Evolutionary conservation across 495 filamentous ascomycete species (phyloP), one percentile per base, ranked within the genome.

Genomic region (Cercophora scortea): DNA sequence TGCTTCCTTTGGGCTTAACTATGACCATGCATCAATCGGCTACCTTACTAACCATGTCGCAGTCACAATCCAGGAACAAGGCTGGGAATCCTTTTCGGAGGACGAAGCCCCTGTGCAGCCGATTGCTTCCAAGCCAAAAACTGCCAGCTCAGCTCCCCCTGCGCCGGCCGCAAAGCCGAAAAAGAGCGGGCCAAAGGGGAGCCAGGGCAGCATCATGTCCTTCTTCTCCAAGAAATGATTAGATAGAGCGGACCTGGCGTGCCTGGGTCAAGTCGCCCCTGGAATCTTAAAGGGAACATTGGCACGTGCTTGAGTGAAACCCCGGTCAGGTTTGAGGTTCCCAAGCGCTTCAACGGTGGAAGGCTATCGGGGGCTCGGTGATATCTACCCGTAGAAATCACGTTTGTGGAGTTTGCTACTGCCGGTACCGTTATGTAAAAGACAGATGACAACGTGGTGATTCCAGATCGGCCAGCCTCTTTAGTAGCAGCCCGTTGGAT

Each of bases 61-160:
- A 94, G 93, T 96, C n/a, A 97, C 92, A 11, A 86, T 84, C 58
- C 86, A 92, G 61, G 92, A 96, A 62, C 72, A 81, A 1, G 83
- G 78, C 2, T 98, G 93, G 93, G 93, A 97, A 66, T 95, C 89
- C 5, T 96, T 93, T 73, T 95, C 89, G 3, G 90, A 94, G 62
- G 93, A 96, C 56, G 88, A 90, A 46, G 76, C 78, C 41, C 75
- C 78, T 18, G 25, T 25, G 25, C 25, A 25, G 25, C 66, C 77
- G 10, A 69, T 70, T 72, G 39, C 81, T 25, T 2, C 5, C 84
- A 57, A 86, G 54, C 64, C 12, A 51, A 34, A 54, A 42, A 34
- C 51, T 38, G 36, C 8, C 10, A 38, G 7, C 36, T 10, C 36
- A 38, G 49, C 55, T 45, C 67, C 66, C 41, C 62, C 50, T 43